Conservation (phyloP, 345 rosid genomes). For the Schrenkiella parvula region DNA sequence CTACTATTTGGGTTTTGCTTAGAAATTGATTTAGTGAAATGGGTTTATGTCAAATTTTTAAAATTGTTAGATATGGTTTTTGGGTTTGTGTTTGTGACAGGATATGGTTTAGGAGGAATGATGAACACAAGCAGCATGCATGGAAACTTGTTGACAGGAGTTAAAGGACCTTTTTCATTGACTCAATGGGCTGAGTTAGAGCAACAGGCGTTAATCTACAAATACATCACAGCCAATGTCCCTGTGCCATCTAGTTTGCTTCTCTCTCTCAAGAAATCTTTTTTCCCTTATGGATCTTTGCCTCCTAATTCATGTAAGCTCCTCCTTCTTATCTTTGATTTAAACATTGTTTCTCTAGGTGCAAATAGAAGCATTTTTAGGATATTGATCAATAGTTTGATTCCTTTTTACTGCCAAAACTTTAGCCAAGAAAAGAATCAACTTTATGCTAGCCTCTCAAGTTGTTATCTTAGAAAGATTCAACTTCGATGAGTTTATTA, state of each 20-base stretch:
- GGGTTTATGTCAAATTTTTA: background rate
- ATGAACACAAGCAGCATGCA: slow-evolving; percentile 51
- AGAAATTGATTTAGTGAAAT: background rate
- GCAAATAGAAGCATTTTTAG: background rate
- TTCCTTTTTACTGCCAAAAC: background rate
- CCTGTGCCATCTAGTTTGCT: slow-evolving; percentile 79
- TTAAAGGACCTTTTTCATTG: slow-evolving; percentile 59
- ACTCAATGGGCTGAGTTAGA: slow-evolving; percentile 93
- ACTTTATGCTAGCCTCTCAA: background rate
- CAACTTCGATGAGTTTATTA: background rate
- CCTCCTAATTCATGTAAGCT: slow-evolving; percentile 50
- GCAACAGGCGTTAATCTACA: slow-evolving; percentile 93
- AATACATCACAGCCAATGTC: slow-evolving; percentile 66
- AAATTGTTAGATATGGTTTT: background rate
- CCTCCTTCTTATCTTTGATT: background rate
- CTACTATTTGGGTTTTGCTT: background rate
- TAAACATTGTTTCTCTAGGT: background rate
- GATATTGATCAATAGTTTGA: background rate
- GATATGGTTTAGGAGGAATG: slow-evolving; percentile 50
- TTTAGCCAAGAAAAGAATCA: background rate
- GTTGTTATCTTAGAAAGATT: background rate
- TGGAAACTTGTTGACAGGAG: slow-evolving; percentile 41
- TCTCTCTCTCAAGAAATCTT: slow-evolving; percentile 68
- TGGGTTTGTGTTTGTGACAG: background rate
- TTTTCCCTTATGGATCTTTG: slow-evolving; percentile 50